A percentile compares a stretch with the other conserved stretches of the same genome.
These are phyloP conservation scores for Limonium bicolor DNA, from an alignment of 148 eudicot species.

Conservation along the genomic window DNA sequence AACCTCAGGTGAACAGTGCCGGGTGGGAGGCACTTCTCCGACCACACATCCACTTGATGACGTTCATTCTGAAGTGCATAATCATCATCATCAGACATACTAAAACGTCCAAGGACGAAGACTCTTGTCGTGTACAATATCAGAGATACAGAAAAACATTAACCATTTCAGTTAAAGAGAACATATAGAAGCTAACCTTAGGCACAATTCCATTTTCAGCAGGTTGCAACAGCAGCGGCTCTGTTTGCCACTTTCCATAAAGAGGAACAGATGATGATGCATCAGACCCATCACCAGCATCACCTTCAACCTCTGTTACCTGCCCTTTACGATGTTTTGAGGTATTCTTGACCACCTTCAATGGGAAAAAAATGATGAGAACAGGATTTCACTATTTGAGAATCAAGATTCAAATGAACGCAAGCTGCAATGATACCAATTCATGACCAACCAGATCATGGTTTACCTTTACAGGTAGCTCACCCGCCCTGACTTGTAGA, in stretches of 20 bases:
- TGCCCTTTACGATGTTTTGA: slow-evolving; percentile 36
- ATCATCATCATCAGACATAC: too few relatives aligned
- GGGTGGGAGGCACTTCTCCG: slow-evolving; percentile 97
- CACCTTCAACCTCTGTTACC: slow-evolving; percentile 22
- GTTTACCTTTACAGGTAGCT: slow-evolving; percentile 67
- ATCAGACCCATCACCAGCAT: slow-evolving; percentile 28
- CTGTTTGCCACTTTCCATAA: slow-evolving; percentile 97
- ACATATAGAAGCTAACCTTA: too few relatives aligned
- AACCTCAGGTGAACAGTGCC: slow-evolving; percentile 91
- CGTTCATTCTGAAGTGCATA: slow-evolving; percentile 62
- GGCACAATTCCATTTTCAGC: slow-evolving; percentile 94
- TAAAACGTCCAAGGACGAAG: background rate
- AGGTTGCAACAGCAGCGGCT: slow-evolving; percentile 56
- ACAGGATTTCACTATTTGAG: background rate
- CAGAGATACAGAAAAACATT: background rate
- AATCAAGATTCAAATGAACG: background rate
- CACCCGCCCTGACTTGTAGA: slow-evolving; percentile 58
- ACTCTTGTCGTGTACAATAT: background rate
- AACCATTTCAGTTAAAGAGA: too few relatives aligned
- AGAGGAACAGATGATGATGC: slow-evolving; percentile 42
- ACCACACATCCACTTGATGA: slow-evolving; percentile 98
- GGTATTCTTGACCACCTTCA: slow-evolving; percentile 49
- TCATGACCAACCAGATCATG: slow-evolving; percentile 4
- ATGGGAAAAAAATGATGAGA: background rate
- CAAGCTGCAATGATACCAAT: background rate